Base-by-base conservation (phyloP, 768 basidiomycete species). In the Neoboletus subvelutipes region DNA sequence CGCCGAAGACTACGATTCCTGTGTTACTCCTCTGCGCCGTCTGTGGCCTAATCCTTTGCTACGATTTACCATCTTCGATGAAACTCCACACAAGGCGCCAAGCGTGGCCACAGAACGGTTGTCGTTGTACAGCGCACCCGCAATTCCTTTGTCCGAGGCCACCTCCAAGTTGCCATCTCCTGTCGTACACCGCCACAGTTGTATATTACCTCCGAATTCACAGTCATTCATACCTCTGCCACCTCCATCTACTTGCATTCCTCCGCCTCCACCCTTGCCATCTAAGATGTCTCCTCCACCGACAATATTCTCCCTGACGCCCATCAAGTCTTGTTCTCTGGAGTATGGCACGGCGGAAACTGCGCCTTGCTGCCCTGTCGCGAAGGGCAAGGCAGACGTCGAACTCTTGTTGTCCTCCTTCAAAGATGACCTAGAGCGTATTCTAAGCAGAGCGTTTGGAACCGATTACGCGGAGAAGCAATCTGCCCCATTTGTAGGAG, bases 1-100 rank as follows among this genome's bases (percentile, higher is more conserved):
- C 48, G 76, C 76, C 2, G 78, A 81, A 22, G 85, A 90, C 55
- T 92, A 88, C 63, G 67, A 76, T 49, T 73, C 50, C 31, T 77
- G 75, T 62, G 77, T 83, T 29, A 70, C 75, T 29, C 80, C 79
- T 51, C 81, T 83, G 69, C 76, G 77, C 45, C 78, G 80, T 58
- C 62, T 69, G n/a, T 87, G 82, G 81, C 73, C 77, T 22, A 82
- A 80, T 61, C 81, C 83, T 45, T 70, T 86, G 48, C 73, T 92
- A 31, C 80, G 81, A 66, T 87, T 92, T 72, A 75, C 78, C 20
- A 76, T 92, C 18, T 74, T 76, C 54, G 86, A 88, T 56, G 80
- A 78, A 63, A 75, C 71, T 11, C 70, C 74, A 9, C 74, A 75
- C 71, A 76, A 77, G 61, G 58, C 67, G 1, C 72, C 76, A 0